Percentiles rank a stretch among this genome's conserved stretches.
These are phyloP conservation scores for Diaporthe capsici DNA, from an alignment of 2,329 filamentous ascomycete species.

Conservation along the genomic window DNA sequence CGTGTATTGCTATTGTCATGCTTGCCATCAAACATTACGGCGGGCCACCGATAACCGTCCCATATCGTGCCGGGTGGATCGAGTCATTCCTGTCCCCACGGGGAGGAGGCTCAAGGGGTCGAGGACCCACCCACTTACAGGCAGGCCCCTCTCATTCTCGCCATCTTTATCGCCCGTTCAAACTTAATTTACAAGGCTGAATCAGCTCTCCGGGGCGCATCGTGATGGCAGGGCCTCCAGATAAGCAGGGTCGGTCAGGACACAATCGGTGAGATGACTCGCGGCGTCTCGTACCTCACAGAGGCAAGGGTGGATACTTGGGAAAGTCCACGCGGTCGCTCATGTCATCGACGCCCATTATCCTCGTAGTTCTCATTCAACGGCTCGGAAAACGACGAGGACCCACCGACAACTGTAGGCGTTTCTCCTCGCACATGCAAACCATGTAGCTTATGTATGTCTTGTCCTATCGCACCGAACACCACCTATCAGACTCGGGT, in stretches of 20 bases:
- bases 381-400: too few relatives aligned
- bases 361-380: background rate
- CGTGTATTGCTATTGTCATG: background rate
- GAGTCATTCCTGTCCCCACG: slow-evolving; percentile 25
- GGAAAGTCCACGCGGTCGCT: background rate
- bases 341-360: background rate
- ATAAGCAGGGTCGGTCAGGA: slow-evolving; percentile 12
- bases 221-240: background rate
- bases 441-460: background rate
- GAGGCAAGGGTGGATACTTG: background rate
- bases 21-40: background rate
- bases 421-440: background rate
- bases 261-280: slow-evolving; percentile 27
- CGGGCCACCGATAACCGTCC: slow-evolving; percentile 9
- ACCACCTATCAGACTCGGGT: background rate
- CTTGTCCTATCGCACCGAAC: background rate
- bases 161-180: background rate
- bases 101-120: slow-evolving; percentile 21
- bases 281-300: background rate
- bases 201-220: background rate
- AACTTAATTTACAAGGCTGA: slow-evolving; percentile 20
- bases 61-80: slow-evolving; percentile 15
- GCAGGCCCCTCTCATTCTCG: slow-evolving; percentile 1
- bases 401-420: too few relatives aligned
- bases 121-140: slow-evolving; percentile 5